Conservation (phyloP, 2,329 filamentous ascomycete genomes). For the Hortaea sp. region DNA sequence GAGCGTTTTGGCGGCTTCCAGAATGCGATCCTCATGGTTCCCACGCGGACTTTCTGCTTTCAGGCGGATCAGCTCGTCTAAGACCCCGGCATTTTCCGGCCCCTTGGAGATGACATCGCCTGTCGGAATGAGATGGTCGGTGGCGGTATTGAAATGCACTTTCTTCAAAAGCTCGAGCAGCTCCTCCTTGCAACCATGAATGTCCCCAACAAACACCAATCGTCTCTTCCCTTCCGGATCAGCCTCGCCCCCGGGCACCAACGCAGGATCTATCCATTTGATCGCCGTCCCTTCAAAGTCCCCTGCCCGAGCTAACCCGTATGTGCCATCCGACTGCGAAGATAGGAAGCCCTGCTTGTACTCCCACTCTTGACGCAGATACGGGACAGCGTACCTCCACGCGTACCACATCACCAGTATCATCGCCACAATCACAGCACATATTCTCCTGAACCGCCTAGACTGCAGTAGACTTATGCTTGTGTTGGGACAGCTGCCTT, state of each 20-base stretch:
- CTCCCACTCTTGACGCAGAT: conserved; percentile 23
- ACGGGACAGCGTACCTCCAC: conserved; percentile 30
- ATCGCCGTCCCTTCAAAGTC: conserved; percentile 28
- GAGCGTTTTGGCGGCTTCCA: conserved; percentile 39
- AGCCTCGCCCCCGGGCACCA: conserved; percentile 22
- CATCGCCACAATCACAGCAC: conserved; percentile 23
- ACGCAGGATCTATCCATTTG: conserved; percentile 36
- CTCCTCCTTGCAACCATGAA: conserved; percentile 74
- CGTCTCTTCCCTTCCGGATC: conserved; percentile 39
- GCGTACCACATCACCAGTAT: conserved; percentile 22
- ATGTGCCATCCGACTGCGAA: conserved; percentile 14
- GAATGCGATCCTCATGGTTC: conserved; percentile 81
- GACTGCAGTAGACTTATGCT: conserved; percentile 9
- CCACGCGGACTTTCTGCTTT: conserved; percentile 76
- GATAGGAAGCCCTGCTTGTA: conserved; percentile 26
- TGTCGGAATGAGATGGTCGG: conserved; percentile 65
- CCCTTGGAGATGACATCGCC: conserved; percentile 82
- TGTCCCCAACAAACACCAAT: conserved; percentile 77
- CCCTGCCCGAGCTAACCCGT: conserved; percentile 19
- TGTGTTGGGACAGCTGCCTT: conserved; percentile 18
- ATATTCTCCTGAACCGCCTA: conserved; percentile 19
- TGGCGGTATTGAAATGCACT: conserved; percentile 49
- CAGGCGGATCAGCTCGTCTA: conserved; percentile 63
- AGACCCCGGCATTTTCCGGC: conserved; percentile 67
- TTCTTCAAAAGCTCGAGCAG: conserved; percentile 54